Evolutionary conservation across 2,329 filamentous ascomycete genomes (phyloP).

Genomic region (Pseudocercospora musae): DNA sequence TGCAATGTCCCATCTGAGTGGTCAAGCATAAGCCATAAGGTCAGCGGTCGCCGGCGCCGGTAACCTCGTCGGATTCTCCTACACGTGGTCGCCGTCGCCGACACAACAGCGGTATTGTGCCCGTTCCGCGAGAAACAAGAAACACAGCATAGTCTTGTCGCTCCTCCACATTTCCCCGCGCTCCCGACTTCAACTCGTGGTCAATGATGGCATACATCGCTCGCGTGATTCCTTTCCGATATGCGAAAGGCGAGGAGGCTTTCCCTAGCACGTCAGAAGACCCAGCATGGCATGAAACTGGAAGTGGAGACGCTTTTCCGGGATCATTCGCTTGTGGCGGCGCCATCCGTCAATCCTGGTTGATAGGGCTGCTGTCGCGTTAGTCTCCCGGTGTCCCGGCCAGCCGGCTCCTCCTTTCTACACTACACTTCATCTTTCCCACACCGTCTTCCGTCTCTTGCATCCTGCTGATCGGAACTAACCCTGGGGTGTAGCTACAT

Average conservation of each 20-base stretch:
- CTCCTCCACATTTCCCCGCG: background rate
- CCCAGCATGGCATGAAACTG: background rate
- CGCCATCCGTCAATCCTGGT: background rate
- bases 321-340: background rate
- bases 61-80: background rate
- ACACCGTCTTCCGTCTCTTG: background rate
- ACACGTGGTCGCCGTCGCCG: background rate
- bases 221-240: background rate
- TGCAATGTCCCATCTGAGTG: background rate
- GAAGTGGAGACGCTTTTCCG: background rate
- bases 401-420: background rate
- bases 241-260: no score
- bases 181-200: background rate
- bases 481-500: background rate
- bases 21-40: background rate
- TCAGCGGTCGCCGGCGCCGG: no score
- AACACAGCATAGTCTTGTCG: background rate
- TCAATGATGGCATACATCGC: background rate
- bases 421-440: background rate
- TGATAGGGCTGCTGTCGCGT: background rate
- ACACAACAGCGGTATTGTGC: background rate
- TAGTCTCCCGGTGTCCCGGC: background rate
- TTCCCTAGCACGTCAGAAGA: background rate
- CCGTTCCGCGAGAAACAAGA: no score
- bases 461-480: background rate